Evolutionary conservation across 2,329 filamentous ascomycete genomes (phyloP), one percentile per base, ranked within the genome.

Genomic region (Fusarium torreyae): DNA sequence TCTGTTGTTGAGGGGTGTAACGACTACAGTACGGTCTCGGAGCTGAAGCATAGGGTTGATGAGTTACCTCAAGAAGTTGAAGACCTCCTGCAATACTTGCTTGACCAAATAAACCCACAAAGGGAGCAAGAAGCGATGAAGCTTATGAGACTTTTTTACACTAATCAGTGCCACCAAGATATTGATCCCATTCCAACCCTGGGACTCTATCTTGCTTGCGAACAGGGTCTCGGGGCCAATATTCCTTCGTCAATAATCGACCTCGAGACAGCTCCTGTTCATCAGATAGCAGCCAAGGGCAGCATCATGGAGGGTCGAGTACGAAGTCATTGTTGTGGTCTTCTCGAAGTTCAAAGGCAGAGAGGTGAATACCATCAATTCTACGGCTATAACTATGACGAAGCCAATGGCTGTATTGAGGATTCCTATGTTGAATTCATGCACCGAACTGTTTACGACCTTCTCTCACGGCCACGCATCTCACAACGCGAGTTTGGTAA

Each of bases 231-330:
- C 1, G 7, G 13, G 0, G 5, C 1, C 13, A 22, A 38, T 1
- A 13, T 15, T 1, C n/a, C 3, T 3, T 9, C 18, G 4, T 8
- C 48, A 15, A 17, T 8, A 3, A 3, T 34, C 5, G 11, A 5
- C 0, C 3, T 10, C 1, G 13, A 3, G 3, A 17, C 6, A 0
- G 5, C 4, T 13, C 2, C 17, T 0, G 5, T 13, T 11, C 0
- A 11, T 13, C 20, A 50, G 3, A 8, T 11, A 9, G 28, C 36
- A 15, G 22, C 17, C 4, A 20, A 22, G 5, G 26, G 17, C 13
- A 7, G 13, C 1, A 7, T 39, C 9, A 50, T 28, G 34, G 48
- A 50, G 14, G 48, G 48, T 3, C 22, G 20, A 4, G 1, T 50
- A 28, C 11, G 34, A 10, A 50, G 48, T 18, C 34, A 33, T 3